Evolutionary conservation across 2,329 filamentous ascomycete genomes (phyloP), one percentile per base, ranked within the genome.

Genomic region (Emergomyces pasteurianus): DNA sequence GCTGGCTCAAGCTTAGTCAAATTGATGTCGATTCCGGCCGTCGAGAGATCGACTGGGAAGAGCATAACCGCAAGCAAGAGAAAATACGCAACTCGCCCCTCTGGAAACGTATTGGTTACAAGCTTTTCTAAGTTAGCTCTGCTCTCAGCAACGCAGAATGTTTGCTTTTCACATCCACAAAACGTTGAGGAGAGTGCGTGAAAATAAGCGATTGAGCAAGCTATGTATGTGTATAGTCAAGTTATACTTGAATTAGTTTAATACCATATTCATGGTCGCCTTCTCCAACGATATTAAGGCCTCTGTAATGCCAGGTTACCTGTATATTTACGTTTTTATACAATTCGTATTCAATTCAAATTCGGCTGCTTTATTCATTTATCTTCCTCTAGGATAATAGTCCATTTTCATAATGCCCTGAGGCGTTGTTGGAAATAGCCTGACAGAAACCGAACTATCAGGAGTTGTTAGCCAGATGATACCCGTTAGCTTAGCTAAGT

Each of bases 1-100:
- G 81, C 21, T 88, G 83, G 82, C 76, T 86, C 59, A 78, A 71
- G 28, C 71, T 82, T 2, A 73, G 77, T 34, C 74, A 88, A 65
- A 87, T 89, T 61, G 86, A 89, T 66, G 79, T 89, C 59, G 85
- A 89, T 68, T 80, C 79, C 34, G 86, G 85, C 63, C 81, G 85
- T 46, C 80, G 85, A 62, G 80, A 83, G 72, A 78, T 86, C 58
- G 81, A 88, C 70, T 87, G 83, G 83, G 83, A 86, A 12, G 75
- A 75, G 47, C 85, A 86, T 73, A 81, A 86, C 69, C 79, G 74
- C 7, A 61, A 65, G 38, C 34, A 58, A 42, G 64, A 66, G 46
- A 52, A 60, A 38, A 60, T 50, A 18, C 58, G 61, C 49, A 63
- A 59, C 12, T 59, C 64, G 3, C 49, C 34, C 36, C 14, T 57